Conservation (phyloP, 345 rosid genomes). For the Anacardium occidentale region DNA sequence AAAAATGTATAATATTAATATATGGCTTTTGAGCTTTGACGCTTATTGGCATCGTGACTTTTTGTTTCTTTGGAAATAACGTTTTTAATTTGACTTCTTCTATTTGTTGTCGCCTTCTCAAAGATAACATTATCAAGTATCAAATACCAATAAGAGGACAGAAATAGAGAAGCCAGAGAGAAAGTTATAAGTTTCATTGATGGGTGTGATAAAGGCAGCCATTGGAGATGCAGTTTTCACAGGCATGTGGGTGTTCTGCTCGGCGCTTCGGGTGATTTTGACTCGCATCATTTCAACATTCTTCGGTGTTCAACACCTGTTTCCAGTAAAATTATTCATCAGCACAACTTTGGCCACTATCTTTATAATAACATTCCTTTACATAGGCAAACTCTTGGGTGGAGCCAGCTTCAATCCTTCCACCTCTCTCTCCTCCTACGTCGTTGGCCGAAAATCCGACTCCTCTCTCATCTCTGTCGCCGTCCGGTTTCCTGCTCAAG, state of each 20-base stretch:
- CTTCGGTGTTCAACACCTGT: slow-evolving; percentile 23
- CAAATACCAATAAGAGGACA: too few relatives aligned
- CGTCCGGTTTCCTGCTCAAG: slow-evolving; percentile 39
- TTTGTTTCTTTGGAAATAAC: too few relatives aligned
- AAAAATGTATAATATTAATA: too few relatives aligned
- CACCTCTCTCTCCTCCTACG: slow-evolving; percentile 38
- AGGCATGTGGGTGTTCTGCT: slow-evolving; percentile 41
- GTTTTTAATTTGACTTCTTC: too few relatives aligned
- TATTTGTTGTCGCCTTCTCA: too few relatives aligned
- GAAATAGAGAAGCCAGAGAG: background rate
- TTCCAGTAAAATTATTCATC: slow-evolving; percentile 26
- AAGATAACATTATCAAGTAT: too few relatives aligned
- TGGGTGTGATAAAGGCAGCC: slow-evolving; percentile 42
- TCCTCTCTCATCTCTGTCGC: slow-evolving; percentile 36
- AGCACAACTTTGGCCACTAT: slow-evolving; percentile 27
- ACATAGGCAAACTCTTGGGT: slow-evolving; percentile 34
- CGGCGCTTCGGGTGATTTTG: slow-evolving; percentile 29
- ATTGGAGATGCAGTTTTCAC: slow-evolving; percentile 44
- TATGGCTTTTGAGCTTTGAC: too few relatives aligned
- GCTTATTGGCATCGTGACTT: too few relatives aligned
- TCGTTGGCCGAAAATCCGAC: slow-evolving; percentile 37
- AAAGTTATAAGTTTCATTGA: background rate
- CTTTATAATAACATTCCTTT: slow-evolving; percentile 30
- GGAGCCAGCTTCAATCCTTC: slow-evolving; percentile 63
- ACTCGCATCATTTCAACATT: slow-evolving; percentile 25